phyloP scores from a whole-genome alignment of 2,329 filamentous ascomycete species.

The Colletotrichum brevisporum region DNA sequence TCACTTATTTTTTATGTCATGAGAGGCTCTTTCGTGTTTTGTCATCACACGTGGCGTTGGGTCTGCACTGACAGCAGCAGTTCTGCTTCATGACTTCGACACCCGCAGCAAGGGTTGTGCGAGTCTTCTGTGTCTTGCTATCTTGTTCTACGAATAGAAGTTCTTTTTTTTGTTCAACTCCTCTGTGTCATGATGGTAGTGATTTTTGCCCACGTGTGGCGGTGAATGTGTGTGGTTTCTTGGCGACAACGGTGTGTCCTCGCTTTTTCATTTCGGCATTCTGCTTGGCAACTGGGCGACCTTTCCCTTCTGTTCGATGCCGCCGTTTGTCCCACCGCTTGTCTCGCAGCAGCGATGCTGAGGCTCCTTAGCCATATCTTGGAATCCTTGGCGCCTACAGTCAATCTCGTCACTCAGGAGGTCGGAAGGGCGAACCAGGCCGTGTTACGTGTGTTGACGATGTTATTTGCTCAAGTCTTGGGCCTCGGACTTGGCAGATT shows the following conservation, averaged over 20 bases:
- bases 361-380: background rate
- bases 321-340: background rate
- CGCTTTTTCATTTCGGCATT: conserved; percentile 12
- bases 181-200: background rate
- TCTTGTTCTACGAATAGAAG: conserved; percentile 31
- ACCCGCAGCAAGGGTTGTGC: conserved; percentile 16
- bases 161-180: conserved; percentile 30
- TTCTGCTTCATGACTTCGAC: conserved; percentile 37
- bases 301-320: background rate
- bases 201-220: no score
- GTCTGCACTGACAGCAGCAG: conserved; percentile 33
- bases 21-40: conserved; percentile 35
- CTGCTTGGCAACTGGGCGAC: conserved; percentile 12
- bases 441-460: no score
- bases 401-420: background rate
- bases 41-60: conserved; percentile 38
- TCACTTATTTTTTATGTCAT: conserved; percentile 23
- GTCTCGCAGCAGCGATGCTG: background rate
- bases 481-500: no score
- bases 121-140: conserved; percentile 15
- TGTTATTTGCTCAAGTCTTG: no score
- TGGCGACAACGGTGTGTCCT: background rate
- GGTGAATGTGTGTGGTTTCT: background rate
- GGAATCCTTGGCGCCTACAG: background rate
- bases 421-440: background rate